Conservation (phyloP, 306 rosid species). For the Gastrolobium villosum region DNA sequence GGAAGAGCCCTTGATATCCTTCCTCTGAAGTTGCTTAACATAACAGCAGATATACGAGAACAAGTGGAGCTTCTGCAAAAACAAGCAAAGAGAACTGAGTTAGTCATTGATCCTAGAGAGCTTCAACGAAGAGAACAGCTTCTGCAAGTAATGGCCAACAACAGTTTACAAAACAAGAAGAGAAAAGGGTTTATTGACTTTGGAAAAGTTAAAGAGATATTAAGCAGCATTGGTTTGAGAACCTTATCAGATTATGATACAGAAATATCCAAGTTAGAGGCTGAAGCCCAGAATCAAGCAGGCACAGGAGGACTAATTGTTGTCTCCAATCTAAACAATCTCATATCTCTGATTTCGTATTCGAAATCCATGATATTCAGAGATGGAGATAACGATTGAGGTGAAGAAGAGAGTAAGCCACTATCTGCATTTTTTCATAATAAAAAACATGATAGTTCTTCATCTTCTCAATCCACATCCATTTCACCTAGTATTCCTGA, state of each 20-base stretch:
- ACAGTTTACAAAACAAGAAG: constrained; percentile 62
- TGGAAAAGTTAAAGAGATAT: constrained; percentile 64
- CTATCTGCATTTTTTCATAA: constrained; percentile 34
- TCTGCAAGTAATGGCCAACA: constrained; percentile 70
- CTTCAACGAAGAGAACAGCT: constrained; percentile 71
- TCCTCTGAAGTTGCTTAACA: constrained; percentile 76
- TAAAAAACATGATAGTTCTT: constrained; percentile 44
- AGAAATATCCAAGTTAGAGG: constrained; percentile 81
- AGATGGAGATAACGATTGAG: constrained; percentile 46
- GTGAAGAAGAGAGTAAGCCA: constrained; percentile 48
- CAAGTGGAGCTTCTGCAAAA: constrained; percentile 89
- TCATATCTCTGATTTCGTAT: no score
- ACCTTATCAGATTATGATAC: constrained; percentile 70
- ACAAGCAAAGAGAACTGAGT: constrained; percentile 75
- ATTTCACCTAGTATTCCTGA: constrained; percentile 56
- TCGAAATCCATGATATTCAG: constrained; percentile 20
- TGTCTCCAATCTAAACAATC: no score
- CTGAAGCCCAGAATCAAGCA: constrained; percentile 85
- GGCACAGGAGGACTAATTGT: constrained; percentile 58
- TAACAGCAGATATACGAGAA: constrained; percentile 73
- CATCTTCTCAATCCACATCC: constrained; percentile 56
- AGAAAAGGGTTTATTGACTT: constrained; percentile 67
- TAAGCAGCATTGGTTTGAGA: constrained; percentile 75
- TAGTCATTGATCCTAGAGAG: constrained; percentile 65
- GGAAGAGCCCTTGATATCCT: constrained; percentile 89